Percentiles rank a stretch among this genome's conserved stretches.
Conservation (phyloP, 768 basidiomycete species). For the Naganishia onofrii region DNA sequence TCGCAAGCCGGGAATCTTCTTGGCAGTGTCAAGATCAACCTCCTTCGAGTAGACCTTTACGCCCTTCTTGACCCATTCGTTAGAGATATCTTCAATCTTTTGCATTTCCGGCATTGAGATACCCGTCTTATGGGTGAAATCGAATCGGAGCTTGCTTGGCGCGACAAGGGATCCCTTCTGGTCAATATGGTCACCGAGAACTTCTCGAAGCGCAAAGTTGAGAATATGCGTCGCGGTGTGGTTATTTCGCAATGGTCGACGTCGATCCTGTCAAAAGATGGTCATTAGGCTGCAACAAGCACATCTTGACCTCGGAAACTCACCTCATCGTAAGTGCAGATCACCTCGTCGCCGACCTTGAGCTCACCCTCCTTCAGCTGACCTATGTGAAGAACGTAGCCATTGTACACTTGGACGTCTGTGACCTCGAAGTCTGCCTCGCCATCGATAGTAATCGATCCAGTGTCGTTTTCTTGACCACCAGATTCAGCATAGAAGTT, state of each 20-base stretch:
- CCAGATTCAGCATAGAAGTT: conserved; percentile 97
- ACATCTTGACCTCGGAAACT: conserved; percentile 32
- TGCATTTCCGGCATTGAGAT: conserved; percentile 71
- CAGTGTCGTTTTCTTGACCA: conserved; percentile 95
- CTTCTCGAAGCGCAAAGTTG: conserved; percentile 86
- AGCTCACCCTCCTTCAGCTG: conserved; percentile 82
- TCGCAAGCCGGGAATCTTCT: conserved; percentile 85
- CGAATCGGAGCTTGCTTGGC: conserved; percentile 91
- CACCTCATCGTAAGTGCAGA: conserved; percentile 90
- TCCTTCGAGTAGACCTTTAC: conserved; percentile 87
- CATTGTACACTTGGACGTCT: conserved; percentile 90
- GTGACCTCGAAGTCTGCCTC: conserved; percentile 87
- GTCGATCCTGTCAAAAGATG: conserved; percentile 54
- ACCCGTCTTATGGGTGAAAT: conserved; percentile 93
- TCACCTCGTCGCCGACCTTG: conserved; percentile 72
- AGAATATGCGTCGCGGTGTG: conserved; percentile 98
- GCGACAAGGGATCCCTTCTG: conserved; percentile 98
- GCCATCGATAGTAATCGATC: conserved; percentile 88
- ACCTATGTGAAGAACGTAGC: conserved; percentile 92
- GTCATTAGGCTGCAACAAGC: not conserved
- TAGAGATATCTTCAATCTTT: conserved; percentile 77
- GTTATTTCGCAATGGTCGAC: conserved; percentile 94
- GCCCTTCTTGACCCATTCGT: conserved; percentile 86
- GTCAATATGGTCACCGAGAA: conserved; percentile 94
- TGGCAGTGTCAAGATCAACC: conserved; percentile 69